phyloP scores from a whole-genome alignment of 805 yeast species.

The Candida maris region DNA sequence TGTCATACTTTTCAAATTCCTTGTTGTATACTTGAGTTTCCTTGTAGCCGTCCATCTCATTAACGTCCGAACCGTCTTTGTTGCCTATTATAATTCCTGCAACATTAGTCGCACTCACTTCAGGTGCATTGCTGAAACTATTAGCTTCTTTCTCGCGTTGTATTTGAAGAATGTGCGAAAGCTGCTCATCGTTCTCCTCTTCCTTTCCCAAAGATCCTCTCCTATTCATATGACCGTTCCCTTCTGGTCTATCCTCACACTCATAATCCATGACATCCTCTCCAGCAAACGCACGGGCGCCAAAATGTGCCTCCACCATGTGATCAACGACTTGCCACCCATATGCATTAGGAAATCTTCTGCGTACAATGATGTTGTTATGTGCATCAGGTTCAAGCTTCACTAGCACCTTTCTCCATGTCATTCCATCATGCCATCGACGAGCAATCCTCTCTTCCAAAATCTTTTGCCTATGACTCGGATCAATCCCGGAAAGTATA shows the following conservation, averaged over 20 bases:
- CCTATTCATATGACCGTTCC: constrained; percentile 5
- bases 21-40: constrained; percentile 15
- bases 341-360: constrained; percentile 87
- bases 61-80: constrained; percentile 1
- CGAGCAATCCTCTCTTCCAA: constrained; percentile 82
- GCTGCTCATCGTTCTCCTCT: constrained; percentile 16
- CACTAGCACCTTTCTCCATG: constrained; percentile 91
- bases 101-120: constrained; percentile 10
- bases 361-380: constrained; percentile 83
- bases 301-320: constrained; percentile 65
- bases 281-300: constrained; percentile 18
- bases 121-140: constrained; percentile 32
- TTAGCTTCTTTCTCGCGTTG: constrained; percentile 35
- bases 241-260: constrained; percentile 9
- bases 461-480: constrained; percentile 40
- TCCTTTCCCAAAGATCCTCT: constrained; percentile 9
- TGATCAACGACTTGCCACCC: constrained; percentile 95
- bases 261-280: constrained; percentile 23
- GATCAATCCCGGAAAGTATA: constrained; percentile 26
- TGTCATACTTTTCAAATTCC: constrained; percentile 3
- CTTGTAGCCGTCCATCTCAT: constrained; percentile 4
- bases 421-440: constrained; percentile 77
- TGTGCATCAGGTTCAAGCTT: constrained; percentile 90
- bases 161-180: constrained; percentile 26
- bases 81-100: constrained; percentile 11